phyloP scores from a whole-genome alignment of 208 protist species.

The Crithidia thermophila region DNA sequence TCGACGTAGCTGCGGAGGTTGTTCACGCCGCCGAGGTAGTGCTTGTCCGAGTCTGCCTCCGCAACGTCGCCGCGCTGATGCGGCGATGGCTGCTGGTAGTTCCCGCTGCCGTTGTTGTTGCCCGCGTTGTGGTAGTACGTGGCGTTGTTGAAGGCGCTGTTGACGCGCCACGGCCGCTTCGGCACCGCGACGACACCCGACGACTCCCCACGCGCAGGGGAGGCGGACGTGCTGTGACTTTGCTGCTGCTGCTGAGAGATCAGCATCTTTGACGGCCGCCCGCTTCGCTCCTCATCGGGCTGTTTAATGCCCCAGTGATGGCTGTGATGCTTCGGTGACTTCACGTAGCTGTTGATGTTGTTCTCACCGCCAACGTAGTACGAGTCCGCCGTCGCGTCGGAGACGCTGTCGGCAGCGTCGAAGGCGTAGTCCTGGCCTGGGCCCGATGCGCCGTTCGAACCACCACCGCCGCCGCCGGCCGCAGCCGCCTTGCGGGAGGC shows the following conservation, averaged over 20 bases:
- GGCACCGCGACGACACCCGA: background rate
- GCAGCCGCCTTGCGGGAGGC: background rate
- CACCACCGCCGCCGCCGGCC: background rate
- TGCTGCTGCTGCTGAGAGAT: constrained; percentile 23
- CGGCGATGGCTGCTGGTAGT: background rate
- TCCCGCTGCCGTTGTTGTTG: background rate
- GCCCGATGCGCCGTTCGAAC: background rate
- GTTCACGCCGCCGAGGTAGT: constrained; percentile 21
- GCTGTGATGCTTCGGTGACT: constrained; percentile 11
- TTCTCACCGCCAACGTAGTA: constrained; percentile 38
- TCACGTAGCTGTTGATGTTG: constrained; percentile 39
- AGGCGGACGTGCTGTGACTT: background rate
- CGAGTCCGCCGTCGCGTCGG: constrained; percentile 15
- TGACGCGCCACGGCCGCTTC: constrained; percentile 2
- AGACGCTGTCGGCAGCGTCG: background rate
- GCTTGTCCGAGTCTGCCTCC: constrained; percentile 2
- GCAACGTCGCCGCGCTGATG: background rate
- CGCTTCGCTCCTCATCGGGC: constrained; percentile 1
- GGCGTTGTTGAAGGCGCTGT: constrained; percentile 8
- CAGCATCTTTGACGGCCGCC: constrained; percentile 13
- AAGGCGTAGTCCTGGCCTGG: background rate
- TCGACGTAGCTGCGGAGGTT: constrained; percentile 21
- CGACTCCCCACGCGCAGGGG: background rate
- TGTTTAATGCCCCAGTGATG: constrained; percentile 15
- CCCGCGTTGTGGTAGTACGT: constrained; percentile 1